Conservation (phyloP, 2,329 filamentous ascomycete species). For the Aspergillus luchuensis region DNA sequence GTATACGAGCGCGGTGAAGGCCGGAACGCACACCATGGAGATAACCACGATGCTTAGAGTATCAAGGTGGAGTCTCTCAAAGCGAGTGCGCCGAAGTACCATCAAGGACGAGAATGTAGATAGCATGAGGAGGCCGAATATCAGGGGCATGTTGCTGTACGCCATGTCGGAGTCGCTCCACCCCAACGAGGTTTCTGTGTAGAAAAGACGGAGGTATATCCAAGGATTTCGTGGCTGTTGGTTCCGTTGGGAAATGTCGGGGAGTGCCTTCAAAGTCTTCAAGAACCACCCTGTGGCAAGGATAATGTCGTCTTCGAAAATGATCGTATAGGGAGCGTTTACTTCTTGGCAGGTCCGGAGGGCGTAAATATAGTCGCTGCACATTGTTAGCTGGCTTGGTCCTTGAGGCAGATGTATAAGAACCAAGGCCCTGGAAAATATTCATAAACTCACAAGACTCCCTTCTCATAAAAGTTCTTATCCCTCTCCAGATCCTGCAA, state of each 20-base stretch:
- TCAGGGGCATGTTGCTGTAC: constrained; percentile 26
- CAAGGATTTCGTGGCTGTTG: constrained; percentile 15
- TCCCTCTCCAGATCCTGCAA: constrained; percentile 28
- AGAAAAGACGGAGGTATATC: constrained; percentile 39
- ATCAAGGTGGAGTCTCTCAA: constrained; percentile 17
- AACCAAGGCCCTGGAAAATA: not conserved
- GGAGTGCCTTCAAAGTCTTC: constrained; percentile 30
- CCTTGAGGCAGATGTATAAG: too few relatives aligned
- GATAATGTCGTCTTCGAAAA: constrained; percentile 44
- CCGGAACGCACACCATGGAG: constrained; percentile 24
- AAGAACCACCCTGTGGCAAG: constrained; percentile 41
- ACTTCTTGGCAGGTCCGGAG: constrained; percentile 32
- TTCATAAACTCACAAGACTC: constrained; percentile 30
- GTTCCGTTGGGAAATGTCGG: constrained; percentile 11
- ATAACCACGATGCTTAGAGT: constrained; percentile 21
- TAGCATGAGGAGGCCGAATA: constrained; percentile 20
- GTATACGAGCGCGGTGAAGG: constrained; percentile 25
- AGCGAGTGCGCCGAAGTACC: constrained; percentile 17
- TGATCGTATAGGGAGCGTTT: constrained; percentile 35
- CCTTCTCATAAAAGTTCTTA: constrained; percentile 35
- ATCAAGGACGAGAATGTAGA: constrained; percentile 14
- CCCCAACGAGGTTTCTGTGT: constrained; percentile 33
- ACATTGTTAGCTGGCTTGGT: not conserved
- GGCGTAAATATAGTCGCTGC: constrained; percentile 35
- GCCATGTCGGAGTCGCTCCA: constrained; percentile 29